A percentile compares a stretch with the other conserved stretches of the same genome.
Evolutionary conservation across 1,139 yeast species (phyloP).

Genomic region (Suhomyces terraborum): DNA sequence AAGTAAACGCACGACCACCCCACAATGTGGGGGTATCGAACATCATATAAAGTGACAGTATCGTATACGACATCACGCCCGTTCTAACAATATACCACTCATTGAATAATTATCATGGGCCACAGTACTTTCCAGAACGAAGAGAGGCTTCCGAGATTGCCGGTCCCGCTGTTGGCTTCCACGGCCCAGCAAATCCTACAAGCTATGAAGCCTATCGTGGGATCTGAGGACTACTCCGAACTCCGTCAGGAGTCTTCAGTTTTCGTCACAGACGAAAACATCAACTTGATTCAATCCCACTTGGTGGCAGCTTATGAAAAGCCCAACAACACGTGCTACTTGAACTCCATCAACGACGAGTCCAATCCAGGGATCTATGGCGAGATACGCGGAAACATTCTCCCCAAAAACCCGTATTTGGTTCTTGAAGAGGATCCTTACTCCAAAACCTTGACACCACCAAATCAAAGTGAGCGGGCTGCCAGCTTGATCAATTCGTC

Average conservation of each 20-base stretch:
- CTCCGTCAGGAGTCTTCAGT: slow-evolving; percentile 44
- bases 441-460: slow-evolving; percentile 54
- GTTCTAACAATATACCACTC: not conserved
- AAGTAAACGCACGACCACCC: slow-evolving; percentile 9
- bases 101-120: slow-evolving; percentile 7
- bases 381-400: slow-evolving; percentile 61
- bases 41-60: not conserved
- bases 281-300: slow-evolving; percentile 56
- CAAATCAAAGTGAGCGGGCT: slow-evolving; percentile 66
- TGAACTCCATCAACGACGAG: slow-evolving; percentile 60
- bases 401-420: slow-evolving; percentile 76
- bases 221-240: slow-evolving; percentile 44
- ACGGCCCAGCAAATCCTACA: slow-evolving; percentile 50
- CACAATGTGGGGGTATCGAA: slow-evolving; percentile 7
- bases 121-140: slow-evolving; percentile 23
- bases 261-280: slow-evolving; percentile 44
- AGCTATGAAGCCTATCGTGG: slow-evolving; percentile 53
- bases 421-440: slow-evolving; percentile 74
- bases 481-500: slow-evolving; percentile 67
- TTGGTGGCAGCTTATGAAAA: slow-evolving; percentile 46
- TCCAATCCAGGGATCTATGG: slow-evolving; percentile 67
- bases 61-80: not conserved
- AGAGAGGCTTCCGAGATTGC: slow-evolving; percentile 46
- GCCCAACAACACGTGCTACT: slow-evolving; percentile 49
- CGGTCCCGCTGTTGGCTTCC: slow-evolving; percentile 51